Conservation (phyloP, 495 filamentous ascomycete species). For the Tuber umbilicatum region DNA sequence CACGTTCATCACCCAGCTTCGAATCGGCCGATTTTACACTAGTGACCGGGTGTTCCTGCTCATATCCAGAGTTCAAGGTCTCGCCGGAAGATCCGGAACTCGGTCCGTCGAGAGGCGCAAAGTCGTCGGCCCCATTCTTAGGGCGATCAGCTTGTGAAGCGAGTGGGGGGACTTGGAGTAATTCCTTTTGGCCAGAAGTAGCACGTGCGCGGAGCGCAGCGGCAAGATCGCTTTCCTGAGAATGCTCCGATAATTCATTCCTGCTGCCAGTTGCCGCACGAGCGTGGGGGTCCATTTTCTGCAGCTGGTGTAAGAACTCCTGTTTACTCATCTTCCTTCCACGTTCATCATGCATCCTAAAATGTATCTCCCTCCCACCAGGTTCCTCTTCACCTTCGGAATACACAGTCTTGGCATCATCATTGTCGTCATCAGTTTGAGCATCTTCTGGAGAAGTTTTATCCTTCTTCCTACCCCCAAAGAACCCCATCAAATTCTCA, state of each 20-base stretch:
- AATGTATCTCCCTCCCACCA: slow-evolving; percentile 62
- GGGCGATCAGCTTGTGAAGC: slow-evolving; percentile 28
- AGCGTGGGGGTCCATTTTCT: slow-evolving; percentile 68
- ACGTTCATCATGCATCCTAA: slow-evolving; percentile 70
- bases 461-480: neutral
- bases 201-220: slow-evolving; percentile 48
- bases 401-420: slow-evolving; percentile 40
- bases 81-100: slow-evolving; percentile 32
- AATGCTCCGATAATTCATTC: slow-evolving; percentile 48
- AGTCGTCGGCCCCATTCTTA: slow-evolving; percentile 18
- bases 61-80: neutral
- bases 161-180: slow-evolving; percentile 36
- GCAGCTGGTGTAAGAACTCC: slow-evolving; percentile 82
- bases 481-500: slow-evolving; percentile 5
- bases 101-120: slow-evolving; percentile 6
- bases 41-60: neutral
- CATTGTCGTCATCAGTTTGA: slow-evolving; percentile 43
- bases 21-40: slow-evolving; percentile 9
- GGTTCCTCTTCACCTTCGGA: slow-evolving; percentile 23
- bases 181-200: slow-evolving; percentile 21
- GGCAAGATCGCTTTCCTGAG: slow-evolving; percentile 53
- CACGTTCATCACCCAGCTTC: slow-evolving; percentile 21
- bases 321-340: slow-evolving; percentile 75
- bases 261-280: slow-evolving; percentile 64
- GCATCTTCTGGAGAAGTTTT: slow-evolving; percentile 57